Conservation (phyloP, 2,329 filamentous ascomycete genomes). For the Fusarium nematophilum region DNA sequence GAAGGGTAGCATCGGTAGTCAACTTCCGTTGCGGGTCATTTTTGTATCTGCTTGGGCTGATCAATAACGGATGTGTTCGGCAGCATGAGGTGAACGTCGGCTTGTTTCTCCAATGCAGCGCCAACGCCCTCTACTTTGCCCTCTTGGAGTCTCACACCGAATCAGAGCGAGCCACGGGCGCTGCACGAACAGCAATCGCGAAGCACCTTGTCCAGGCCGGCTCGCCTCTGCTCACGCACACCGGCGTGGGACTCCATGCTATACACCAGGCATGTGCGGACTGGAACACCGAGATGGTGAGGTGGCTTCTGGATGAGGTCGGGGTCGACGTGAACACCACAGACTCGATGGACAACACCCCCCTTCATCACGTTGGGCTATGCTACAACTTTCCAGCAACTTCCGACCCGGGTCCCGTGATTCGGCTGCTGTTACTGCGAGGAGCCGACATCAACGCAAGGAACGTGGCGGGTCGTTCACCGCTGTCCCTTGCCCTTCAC, state of each 20-base stretch:
- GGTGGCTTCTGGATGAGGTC: neutral
- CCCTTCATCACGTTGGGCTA: neutral
- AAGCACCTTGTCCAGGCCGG: neutral
- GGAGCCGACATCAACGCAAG: slow-evolving; percentile 5
- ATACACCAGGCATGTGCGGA: slow-evolving; percentile 1
- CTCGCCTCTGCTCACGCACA: slow-evolving; percentile 1
- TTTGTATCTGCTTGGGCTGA: neutral
- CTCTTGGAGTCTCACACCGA: slow-evolving; percentile 3
- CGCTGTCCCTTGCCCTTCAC: neutral
- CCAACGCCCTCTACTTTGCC: slow-evolving; percentile 3
- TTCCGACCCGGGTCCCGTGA: neutral
- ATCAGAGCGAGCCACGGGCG: neutral
- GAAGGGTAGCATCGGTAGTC: neutral
- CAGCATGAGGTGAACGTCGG: neutral
- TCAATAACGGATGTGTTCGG: neutral
- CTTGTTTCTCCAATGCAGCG: slow-evolving; percentile 1
- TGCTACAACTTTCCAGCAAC: neutral
- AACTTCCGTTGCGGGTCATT: slow-evolving; percentile 3
- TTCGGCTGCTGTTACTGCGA: slow-evolving; percentile 1
- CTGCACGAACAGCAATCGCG: neutral
- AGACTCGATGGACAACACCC: neutral
- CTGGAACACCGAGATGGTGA: neutral
- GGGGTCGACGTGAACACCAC: neutral
- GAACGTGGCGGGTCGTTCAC: neutral
- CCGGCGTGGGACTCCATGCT: neutral